Evolutionary conservation across 257 asterid genomes (phyloP).

Genomic region (Solanum pimpinellifolium): DNA sequence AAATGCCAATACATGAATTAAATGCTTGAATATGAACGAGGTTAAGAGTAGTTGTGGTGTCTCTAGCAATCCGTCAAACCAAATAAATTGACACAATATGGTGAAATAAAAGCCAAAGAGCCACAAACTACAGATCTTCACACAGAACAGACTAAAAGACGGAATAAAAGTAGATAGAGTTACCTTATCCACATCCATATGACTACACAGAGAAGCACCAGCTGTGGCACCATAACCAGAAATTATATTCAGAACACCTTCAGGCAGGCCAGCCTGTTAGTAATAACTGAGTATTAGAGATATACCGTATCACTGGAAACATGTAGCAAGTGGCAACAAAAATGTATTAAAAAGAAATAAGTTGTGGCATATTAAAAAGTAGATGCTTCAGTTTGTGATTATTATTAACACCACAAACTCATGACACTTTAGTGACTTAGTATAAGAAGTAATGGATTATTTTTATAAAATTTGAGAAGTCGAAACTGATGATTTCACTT

Average conservation of each 20-base stretch:
- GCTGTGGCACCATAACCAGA: conserved; percentile 92
- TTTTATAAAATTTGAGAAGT: background rate
- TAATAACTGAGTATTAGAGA: background rate
- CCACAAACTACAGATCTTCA: background rate
- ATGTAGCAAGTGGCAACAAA: background rate
- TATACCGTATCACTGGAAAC: background rate
- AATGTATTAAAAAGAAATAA: background rate
- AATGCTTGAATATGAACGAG: background rate
- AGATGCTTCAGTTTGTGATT: background rate
- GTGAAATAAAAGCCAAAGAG: background rate
- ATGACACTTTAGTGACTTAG: background rate
- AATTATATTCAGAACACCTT: conserved; percentile 76
- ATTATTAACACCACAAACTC: background rate
- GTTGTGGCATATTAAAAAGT: background rate
- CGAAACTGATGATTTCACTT: background rate
- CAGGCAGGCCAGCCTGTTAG: conserved; percentile 91
- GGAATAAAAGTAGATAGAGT: background rate
- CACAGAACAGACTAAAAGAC: background rate
- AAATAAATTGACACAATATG: background rate
- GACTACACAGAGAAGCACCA: conserved; percentile 92
- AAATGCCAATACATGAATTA: background rate
- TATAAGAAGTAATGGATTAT: background rate
- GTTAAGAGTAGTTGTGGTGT: background rate
- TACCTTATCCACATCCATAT: conserved; percentile 99
- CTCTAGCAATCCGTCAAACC: background rate